phyloP scores from a whole-genome alignment of 2,329 filamentous ascomycete genomes.

The Fusarium papillatum region DNA sequence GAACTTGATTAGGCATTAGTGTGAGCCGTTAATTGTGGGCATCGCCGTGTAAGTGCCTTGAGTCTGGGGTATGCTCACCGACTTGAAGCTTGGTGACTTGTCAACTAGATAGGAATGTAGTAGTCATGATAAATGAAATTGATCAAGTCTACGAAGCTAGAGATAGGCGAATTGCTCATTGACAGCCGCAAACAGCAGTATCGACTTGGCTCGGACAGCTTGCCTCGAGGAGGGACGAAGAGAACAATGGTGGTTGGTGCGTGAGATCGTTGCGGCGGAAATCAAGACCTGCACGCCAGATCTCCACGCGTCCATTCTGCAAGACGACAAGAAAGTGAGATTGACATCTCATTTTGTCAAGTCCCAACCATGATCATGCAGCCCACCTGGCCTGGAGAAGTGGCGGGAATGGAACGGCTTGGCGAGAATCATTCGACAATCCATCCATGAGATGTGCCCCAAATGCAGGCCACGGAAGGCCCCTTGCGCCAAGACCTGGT shows the following conservation, averaged over 20 bases:
- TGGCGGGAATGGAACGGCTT: conserved; percentile 3
- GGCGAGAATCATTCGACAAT: conserved; percentile 19
- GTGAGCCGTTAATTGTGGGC: background rate
- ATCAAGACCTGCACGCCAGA: conserved; percentile 32
- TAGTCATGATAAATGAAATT: background rate
- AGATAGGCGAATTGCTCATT: background rate
- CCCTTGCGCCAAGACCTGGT: background rate
- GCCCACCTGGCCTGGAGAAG: conserved; percentile 5
- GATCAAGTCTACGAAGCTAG: background rate
- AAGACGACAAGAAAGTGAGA: conserved; percentile 11
- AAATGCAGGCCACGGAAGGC: background rate
- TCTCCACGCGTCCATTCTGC: conserved; percentile 34
- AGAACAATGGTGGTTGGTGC: conserved; percentile 12
- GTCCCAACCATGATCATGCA: conserved; percentile 22
- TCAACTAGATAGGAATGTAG: background rate
- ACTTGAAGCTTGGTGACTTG: conserved; percentile 1
- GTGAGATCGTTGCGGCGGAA: conserved; percentile 31
- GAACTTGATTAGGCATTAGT: conserved; percentile 1
- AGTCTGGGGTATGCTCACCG: conserved; percentile 10
- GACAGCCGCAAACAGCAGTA: background rate
- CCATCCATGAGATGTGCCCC: background rate
- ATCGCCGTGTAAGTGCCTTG: background rate
- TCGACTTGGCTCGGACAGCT: background rate
- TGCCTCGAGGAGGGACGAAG: background rate
- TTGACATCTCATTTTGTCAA: conserved; percentile 4